Evolutionary conservation across 495 filamentous ascomycete genomes (phyloP), one percentile per base, ranked within the genome.

Genomic region (Trichoderma reesei): DNA sequence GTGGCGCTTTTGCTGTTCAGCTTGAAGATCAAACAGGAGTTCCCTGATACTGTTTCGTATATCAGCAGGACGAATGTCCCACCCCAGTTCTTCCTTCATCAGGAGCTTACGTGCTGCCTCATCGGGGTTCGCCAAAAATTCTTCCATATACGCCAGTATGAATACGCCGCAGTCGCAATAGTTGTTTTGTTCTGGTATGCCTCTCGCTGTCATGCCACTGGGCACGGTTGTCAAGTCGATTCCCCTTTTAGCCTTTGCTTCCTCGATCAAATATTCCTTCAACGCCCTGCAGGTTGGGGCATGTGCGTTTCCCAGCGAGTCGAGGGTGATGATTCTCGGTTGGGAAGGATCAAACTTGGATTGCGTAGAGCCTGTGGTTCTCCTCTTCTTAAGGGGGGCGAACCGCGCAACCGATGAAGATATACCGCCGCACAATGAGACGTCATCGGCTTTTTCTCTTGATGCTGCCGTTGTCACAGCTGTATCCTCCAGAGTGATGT

Each of bases 141-240:
- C 85, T 67, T 90, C 84, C 34, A 94, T 72, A 66, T 98, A 98
- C 3, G 84, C 88, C 10, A 97, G 74, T 9, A 98, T 75, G 71
- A 86, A 98, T 1, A 96, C 72, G 3, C 94, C 94, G 71, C 94
- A 98, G 72, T 98, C 94, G 48, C 83, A 92, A 69, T 78, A 88
- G 67, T 98, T 98, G 14, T 83, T 76, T 73, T 98, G 94, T 61
- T 83, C 70, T 1, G 95, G 94, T 20, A 95, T 86, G 37, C 76
- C 74, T 54, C 80, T 84, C 31, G 85, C 90, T 64, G 81, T 90
- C 74, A 89, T 85, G 0, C 74, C 64, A 3, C 74, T 76, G 31
- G 68, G 37, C 2, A 82, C 72, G 31, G 90, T 81, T 20, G 86
- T 77, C 59, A 90, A 76, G 39, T 75, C 80, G 14, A 44, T 38